Conservation (phyloP, 2,329 filamentous ascomycete species). For the Paraconiothyrium brasiliense region DNA sequence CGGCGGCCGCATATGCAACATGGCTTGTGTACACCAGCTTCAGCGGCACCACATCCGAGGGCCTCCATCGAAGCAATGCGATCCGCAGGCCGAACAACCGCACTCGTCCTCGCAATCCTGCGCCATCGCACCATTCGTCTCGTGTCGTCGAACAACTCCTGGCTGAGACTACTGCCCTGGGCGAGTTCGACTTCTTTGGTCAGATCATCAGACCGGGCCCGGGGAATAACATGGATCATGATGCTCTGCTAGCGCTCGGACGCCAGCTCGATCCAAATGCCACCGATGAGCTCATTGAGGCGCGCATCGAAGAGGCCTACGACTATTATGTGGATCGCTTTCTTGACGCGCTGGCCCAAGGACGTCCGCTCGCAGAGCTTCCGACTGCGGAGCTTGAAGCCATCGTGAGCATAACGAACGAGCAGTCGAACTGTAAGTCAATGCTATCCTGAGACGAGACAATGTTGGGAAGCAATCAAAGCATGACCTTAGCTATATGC, state of each 20-base stretch:
- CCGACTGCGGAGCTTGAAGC: conserved; percentile 30
- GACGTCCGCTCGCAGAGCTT: conserved; percentile 21
- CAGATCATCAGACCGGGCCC: conserved; percentile 33
- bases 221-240: conserved; percentile 29
- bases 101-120: conserved; percentile 31
- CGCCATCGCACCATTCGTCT: conserved; percentile 19
- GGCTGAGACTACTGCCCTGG: conserved; percentile 32
- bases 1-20: conserved; percentile 65
- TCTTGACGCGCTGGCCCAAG: conserved; percentile 33
- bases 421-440: conserved; percentile 5
- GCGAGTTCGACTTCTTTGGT: conserved; percentile 39
- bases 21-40: conserved; percentile 66
- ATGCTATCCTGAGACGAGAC: conserved; percentile 12
- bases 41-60: conserved; percentile 37
- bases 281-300: conserved; percentile 31
- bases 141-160: conserved; percentile 27
- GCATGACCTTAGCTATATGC: not conserved
- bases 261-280: conserved; percentile 28
- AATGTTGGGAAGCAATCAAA: not conserved
- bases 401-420: conserved; percentile 30
- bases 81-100: conserved; percentile 62
- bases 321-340: conserved; percentile 43
- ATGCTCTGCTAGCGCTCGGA: conserved; percentile 37
- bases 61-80: conserved; percentile 73
- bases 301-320: conserved; percentile 35